These are phyloP conservation scores for Ustulina deusta DNA, from an alignment of 2,329 filamentous ascomycete genomes.

Conservation along the genomic window DNA sequence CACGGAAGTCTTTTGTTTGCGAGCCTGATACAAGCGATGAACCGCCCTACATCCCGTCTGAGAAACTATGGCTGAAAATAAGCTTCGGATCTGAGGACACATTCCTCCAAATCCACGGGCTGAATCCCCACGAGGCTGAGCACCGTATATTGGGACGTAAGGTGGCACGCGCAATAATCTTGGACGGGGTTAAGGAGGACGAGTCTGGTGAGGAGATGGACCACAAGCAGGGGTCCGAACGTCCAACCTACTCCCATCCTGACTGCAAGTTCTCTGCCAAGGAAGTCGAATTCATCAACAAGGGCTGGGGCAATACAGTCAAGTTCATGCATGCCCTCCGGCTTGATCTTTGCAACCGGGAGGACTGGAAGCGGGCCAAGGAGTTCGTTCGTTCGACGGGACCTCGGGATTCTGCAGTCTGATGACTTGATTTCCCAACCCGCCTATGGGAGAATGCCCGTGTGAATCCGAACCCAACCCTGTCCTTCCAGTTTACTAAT, in stretches of 20 bases:
- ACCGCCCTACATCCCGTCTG: background rate
- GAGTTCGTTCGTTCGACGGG: background rate
- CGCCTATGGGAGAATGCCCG: background rate
- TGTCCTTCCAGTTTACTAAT: background rate
- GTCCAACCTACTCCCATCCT: background rate
- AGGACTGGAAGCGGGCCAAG: background rate
- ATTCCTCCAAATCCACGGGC: background rate
- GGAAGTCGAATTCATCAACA: background rate
- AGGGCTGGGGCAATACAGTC: background rate
- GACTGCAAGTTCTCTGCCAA: background rate
- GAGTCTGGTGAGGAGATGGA: background rate
- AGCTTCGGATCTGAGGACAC: background rate
- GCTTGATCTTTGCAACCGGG: background rate
- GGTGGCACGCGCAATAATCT: constrained; percentile 1
- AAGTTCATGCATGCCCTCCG: background rate
- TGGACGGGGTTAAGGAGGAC: background rate
- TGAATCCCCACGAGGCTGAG: background rate
- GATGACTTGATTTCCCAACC: background rate
- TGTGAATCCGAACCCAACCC: too few species aligned
- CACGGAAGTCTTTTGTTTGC: background rate
- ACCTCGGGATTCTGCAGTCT: background rate
- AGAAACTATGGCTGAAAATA: background rate
- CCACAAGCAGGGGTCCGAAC: background rate
- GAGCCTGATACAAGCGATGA: background rate
- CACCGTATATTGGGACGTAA: constrained; percentile 4